phyloP scores from a whole-genome alignment of 768 basidiomycete genomes.

The Mycena belliarum region DNA sequence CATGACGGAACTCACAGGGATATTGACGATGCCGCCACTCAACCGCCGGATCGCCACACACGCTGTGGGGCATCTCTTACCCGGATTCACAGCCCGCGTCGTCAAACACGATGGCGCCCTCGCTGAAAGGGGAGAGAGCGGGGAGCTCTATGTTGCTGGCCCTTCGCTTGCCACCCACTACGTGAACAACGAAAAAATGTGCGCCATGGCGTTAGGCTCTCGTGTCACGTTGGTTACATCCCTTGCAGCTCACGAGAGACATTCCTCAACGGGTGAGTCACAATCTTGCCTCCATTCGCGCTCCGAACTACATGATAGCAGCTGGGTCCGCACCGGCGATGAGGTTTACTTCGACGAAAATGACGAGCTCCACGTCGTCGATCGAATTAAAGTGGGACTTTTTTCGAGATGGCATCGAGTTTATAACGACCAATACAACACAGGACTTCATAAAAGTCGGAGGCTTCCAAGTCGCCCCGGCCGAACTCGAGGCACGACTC shows the following conservation, averaged over 20 bases:
- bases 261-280: conserved; percentile 44
- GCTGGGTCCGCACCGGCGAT: conserved; percentile 47
- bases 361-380: conserved; percentile 49
- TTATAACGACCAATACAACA: conserved; percentile 21
- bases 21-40: conserved; percentile 29
- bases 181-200: conserved; percentile 40
- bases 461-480: conserved; percentile 1
- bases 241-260: conserved; percentile 5
- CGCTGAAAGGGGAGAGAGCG: conserved; percentile 37
- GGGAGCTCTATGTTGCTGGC: conserved; percentile 39
- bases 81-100: conserved; percentile 38
- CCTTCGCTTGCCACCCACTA: conserved; percentile 40
- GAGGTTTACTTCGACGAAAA: conserved; percentile 46
- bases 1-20: conserved; percentile 38
- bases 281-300: conserved; percentile 25
- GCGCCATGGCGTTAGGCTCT: conserved; percentile 6
- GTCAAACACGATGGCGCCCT: conserved; percentile 38
- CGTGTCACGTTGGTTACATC: neutral
- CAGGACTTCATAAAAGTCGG: conserved; percentile 47
- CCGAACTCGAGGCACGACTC: neutral
- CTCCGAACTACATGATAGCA: conserved; percentile 31
- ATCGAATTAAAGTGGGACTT: conserved; percentile 48
- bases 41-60: conserved; percentile 33
- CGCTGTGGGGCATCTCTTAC: conserved; percentile 38
- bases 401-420: neutral